Conservation (phyloP, 208 protist genomes). For the Leptomonas pyrrhocoris region DNA sequence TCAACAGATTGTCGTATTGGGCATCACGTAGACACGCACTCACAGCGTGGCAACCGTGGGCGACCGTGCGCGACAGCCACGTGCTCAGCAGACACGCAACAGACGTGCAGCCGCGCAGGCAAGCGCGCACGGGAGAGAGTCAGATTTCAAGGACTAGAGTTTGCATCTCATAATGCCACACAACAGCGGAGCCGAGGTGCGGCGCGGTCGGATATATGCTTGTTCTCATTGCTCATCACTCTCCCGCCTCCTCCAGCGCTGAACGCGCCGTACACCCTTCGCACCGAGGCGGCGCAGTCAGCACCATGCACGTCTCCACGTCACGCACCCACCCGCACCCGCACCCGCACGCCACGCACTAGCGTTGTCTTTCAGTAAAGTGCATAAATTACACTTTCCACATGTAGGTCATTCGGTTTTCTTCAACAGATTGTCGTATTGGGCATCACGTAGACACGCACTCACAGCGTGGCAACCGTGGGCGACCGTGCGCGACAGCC, state of each 20-base stretch:
- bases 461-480: not conserved
- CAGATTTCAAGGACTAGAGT: conserved; percentile 66
- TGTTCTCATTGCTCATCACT: conserved; percentile 63
- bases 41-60: not conserved
- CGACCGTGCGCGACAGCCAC: conserved; percentile 1
- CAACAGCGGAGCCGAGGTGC: conserved; percentile 15
- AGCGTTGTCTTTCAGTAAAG: conserved; percentile 12
- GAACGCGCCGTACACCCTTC: not conserved
- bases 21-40: conserved; percentile 7
- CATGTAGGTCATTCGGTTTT: conserved; percentile 24
- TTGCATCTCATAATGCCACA: conserved; percentile 38
- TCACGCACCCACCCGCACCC: not conserved
- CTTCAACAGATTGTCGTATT: conserved; percentile 21
- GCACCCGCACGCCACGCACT: not conserved
- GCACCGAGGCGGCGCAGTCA: not conserved
- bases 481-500: not conserved
- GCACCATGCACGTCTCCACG: not conserved
- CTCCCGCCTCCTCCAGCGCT: not conserved
- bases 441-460: conserved; percentile 2
- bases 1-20: conserved; percentile 18
- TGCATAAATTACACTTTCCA: conserved; percentile 20
- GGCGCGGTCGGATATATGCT: conserved; percentile 56
- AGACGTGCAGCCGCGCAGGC: not conserved
- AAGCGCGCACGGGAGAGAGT: conserved; percentile 2
- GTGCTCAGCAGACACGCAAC: no score